Percentiles rank a stretch among this genome's conserved stretches.
These are phyloP conservation scores for Phytophthora sp. DNA, from an alignment of 352 stramenopile species.

Conservation along the genomic window DNA sequence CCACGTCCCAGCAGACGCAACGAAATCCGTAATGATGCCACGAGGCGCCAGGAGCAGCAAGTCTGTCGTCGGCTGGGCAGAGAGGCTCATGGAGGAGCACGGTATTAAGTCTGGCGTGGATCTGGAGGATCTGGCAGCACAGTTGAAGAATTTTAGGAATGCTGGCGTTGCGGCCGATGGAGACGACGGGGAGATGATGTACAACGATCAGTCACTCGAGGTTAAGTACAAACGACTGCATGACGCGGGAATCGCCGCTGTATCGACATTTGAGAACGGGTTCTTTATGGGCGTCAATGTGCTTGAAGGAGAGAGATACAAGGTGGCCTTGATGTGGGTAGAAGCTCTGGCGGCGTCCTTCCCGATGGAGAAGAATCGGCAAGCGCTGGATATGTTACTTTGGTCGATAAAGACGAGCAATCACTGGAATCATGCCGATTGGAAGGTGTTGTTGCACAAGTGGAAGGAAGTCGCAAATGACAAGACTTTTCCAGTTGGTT, in stretches of 20 bases:
- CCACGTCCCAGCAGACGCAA: constrained; percentile 54
- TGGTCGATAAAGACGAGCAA: constrained; percentile 45
- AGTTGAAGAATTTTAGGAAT: constrained; percentile 55
- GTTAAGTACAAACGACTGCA: constrained; percentile 75
- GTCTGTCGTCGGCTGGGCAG: constrained; percentile 67
- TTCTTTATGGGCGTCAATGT: constrained; percentile 73
- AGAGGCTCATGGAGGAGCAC: constrained; percentile 57
- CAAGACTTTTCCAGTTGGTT: constrained; percentile 64
- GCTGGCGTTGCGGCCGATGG: constrained; percentile 33
- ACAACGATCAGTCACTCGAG: constrained; percentile 53
- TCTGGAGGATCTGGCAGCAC: constrained; percentile 49
- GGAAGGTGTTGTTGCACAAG: constrained; percentile 61
- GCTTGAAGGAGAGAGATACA: constrained; percentile 70
- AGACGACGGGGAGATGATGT: constrained; percentile 25
- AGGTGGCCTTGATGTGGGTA: constrained; percentile 70
- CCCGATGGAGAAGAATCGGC: constrained; percentile 69
- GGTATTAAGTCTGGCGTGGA: constrained; percentile 61
- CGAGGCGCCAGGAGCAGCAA: constrained; percentile 44
- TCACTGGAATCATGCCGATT: constrained; percentile 62
- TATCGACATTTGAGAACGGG: constrained; percentile 75
- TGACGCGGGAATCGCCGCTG: constrained; percentile 66
- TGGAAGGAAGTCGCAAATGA: constrained; percentile 58
- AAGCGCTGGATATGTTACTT: constrained; percentile 49
- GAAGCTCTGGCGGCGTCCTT: constrained; percentile 64
- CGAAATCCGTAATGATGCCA: constrained; percentile 35